A percentile compares a stretch with the other conserved stretches of the same genome.
These are phyloP conservation scores for Alternaria burnsii DNA, from an alignment of 2,329 filamentous ascomycete genomes.

Conservation along the genomic window DNA sequence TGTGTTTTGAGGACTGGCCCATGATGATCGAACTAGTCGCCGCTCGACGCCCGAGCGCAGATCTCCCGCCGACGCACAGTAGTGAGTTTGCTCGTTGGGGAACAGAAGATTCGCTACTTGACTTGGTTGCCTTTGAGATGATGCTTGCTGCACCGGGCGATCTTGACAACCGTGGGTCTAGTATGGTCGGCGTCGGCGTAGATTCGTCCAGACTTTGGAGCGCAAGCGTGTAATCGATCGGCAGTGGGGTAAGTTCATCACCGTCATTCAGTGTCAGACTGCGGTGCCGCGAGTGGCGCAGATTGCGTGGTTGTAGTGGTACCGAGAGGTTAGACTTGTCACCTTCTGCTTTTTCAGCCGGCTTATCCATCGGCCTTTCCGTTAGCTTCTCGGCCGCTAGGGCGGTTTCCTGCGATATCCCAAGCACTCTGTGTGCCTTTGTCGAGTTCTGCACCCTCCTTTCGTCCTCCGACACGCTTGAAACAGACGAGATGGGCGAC, in stretches of 20 bases:
- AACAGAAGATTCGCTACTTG: slow-evolving; percentile 25
- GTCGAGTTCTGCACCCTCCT: slow-evolving; percentile 39
- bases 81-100: slow-evolving; percentile 38
- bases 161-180: slow-evolving; percentile 18
- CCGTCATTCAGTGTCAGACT: slow-evolving; percentile 47
- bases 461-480: slow-evolving; percentile 40
- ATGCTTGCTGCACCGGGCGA: slow-evolving; percentile 27
- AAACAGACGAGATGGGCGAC: slow-evolving; percentile 46
- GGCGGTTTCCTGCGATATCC: slow-evolving; percentile 39
- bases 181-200: slow-evolving; percentile 22
- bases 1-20: slow-evolving; percentile 32
- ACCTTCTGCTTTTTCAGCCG: slow-evolving; percentile 4
- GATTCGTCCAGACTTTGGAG: slow-evolving; percentile 43
- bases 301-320: slow-evolving; percentile 25
- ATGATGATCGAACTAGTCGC: slow-evolving; percentile 35
- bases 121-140: slow-evolving; percentile 30
- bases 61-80: slow-evolving; percentile 42
- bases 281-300: slow-evolving; percentile 39
- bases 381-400: slow-evolving; percentile 25
- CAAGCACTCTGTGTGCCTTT: slow-evolving; percentile 55
- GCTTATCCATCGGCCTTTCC: slow-evolving; percentile 8
- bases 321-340: slow-evolving; percentile 18
- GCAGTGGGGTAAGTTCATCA: slow-evolving; percentile 46
- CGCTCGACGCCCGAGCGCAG: slow-evolving; percentile 37
- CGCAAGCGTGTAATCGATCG: slow-evolving; percentile 53